These are phyloP conservation scores for Epichloe elymi DNA, from an alignment of 2,329 filamentous ascomycete species.

Conservation along the genomic window DNA sequence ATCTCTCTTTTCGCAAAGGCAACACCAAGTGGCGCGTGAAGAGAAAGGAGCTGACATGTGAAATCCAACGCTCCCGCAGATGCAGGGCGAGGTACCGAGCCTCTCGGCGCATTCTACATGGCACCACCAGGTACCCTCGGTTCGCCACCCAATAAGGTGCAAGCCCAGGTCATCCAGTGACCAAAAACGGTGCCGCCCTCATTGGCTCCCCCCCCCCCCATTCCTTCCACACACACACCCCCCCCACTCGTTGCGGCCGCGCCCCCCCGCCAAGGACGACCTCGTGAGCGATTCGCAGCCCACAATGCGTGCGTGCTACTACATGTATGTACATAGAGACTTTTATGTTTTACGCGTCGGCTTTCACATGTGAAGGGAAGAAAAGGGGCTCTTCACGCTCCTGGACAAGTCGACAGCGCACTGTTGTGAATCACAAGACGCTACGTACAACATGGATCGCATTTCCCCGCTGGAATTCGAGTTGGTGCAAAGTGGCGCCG, in stretches of 20 bases:
- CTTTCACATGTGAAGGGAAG: constrained; percentile 3
- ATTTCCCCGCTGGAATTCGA: background rate
- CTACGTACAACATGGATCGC: background rate
- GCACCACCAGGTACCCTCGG: background rate
- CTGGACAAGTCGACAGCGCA: too few relatives aligned
- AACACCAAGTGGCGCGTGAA: too few relatives aligned
- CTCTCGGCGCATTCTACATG: background rate
- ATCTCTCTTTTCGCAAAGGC: background rate
- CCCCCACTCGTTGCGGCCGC: background rate
- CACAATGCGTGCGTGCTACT: background rate
- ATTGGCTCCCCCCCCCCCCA: background rate
- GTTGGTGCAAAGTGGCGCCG: background rate
- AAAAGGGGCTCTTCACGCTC: too few relatives aligned
- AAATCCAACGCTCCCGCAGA: background rate
- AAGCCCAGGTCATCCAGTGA: constrained; percentile 2
- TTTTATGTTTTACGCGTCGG: background rate
- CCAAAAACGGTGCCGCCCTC: background rate
- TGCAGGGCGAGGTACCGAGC: background rate
- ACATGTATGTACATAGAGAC: background rate
- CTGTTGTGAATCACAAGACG: background rate
- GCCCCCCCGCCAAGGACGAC: background rate
- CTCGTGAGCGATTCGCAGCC: background rate
- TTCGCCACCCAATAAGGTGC: background rate
- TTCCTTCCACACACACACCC: background rate
- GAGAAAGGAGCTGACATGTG: constrained; percentile 1